Conservation (phyloP, 495 filamentous ascomycete genomes). For the Daldinia caldariorum region DNA sequence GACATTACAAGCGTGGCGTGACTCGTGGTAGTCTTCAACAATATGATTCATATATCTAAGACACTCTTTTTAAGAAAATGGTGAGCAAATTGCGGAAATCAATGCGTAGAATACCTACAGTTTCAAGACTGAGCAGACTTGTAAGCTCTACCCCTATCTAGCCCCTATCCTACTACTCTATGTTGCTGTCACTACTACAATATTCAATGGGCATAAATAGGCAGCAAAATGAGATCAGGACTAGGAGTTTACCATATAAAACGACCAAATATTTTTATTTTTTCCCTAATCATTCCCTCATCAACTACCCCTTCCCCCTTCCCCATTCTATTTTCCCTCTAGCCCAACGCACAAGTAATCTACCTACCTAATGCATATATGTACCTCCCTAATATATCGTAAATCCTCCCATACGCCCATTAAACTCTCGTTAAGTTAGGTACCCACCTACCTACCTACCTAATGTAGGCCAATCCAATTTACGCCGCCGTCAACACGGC, state of each 20-base stretch:
- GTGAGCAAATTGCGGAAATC: no score
- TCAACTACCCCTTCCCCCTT: not conserved
- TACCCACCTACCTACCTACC: no score
- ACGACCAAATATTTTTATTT: not conserved
- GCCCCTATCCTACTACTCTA: not conserved
- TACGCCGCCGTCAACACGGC: slow-evolving; percentile 53
- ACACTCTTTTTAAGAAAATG: no score
- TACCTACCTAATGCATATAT: not conserved
- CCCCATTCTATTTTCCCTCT: not conserved
- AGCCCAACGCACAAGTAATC: not conserved
- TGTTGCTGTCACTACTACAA: not conserved
- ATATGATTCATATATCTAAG: no score
- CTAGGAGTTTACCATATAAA: not conserved
- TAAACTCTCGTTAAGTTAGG: not conserved
- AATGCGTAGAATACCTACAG: no score
- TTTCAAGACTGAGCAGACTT: not conserved
- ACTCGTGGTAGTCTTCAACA: no score
- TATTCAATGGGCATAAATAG: not conserved
- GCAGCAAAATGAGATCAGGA: not conserved
- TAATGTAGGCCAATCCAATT: not conserved
- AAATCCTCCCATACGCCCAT: not conserved
- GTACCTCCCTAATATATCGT: not conserved
- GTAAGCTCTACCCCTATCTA: not conserved
- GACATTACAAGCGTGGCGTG: no score
- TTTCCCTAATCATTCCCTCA: not conserved